These are phyloP conservation scores for Cornus kousa DNA, from an alignment of 148 eudicot species.

Conservation along the genomic window DNA sequence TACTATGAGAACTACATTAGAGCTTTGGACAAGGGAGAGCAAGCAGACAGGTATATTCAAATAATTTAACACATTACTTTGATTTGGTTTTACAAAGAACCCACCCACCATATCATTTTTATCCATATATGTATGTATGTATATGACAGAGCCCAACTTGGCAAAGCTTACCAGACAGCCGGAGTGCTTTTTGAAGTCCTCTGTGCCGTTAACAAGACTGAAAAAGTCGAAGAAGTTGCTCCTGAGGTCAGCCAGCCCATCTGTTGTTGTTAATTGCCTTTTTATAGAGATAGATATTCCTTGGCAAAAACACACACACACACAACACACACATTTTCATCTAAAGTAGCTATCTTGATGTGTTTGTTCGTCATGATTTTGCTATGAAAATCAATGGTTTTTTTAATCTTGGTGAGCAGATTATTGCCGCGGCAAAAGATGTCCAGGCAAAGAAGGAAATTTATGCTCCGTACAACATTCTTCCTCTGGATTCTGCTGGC, in stretches of 20 bases:
- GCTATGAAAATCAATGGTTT: constrained; percentile 8
- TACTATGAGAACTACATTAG: constrained; percentile 80
- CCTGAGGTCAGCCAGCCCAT: constrained; percentile 70
- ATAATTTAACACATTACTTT: no score
- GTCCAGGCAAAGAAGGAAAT: constrained; percentile 81
- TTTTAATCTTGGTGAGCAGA: constrained; percentile 33
- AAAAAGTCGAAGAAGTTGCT: constrained; percentile 92
- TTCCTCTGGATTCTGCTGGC: constrained; percentile 93
- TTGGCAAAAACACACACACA: neutral
- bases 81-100: neutral
- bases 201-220: constrained; percentile 81
- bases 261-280: neutral
- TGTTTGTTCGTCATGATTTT: neutral
- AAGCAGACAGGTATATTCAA: constrained; percentile 56
- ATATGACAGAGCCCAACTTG: constrained; percentile 72
- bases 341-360: neutral
- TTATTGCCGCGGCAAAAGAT: constrained; percentile 94
- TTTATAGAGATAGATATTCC: no score
- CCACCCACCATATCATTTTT: neutral
- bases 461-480: constrained; percentile 86
- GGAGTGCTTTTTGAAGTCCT: constrained; percentile 94
- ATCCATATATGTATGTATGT: neutral
- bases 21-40: constrained; percentile 90
- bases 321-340: neutral
- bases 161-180: constrained; percentile 90